A percentile compares a stretch with the other conserved stretches of the same genome.
Conservation (phyloP, 768 basidiomycete species). For the Xerocomus brunneocitrinus region DNA sequence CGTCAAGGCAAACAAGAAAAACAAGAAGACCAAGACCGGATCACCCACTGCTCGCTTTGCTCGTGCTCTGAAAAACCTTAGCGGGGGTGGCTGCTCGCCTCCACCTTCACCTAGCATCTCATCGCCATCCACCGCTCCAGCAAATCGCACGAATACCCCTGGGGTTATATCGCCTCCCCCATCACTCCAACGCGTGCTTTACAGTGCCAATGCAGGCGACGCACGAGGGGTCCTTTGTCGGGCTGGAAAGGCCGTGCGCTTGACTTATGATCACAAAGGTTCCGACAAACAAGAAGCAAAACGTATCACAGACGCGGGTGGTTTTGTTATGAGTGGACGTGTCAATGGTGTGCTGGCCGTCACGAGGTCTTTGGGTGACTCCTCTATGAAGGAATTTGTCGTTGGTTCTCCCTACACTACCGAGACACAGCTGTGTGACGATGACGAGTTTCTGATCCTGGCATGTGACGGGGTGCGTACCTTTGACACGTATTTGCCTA, state of each 20-base stretch:
- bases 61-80: constrained; percentile 51
- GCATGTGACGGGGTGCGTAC: constrained; percentile 93
- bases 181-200: constrained; percentile 69
- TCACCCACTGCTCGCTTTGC: constrained; percentile 47
- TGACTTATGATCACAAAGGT: constrained; percentile 99
- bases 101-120: constrained; percentile 10
- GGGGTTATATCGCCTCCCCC: constrained; percentile 41
- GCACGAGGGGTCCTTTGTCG: constrained; percentile 92
- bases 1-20: constrained; percentile 35
- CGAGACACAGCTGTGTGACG: constrained; percentile 86
- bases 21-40: constrained; percentile 38
- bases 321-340: constrained; percentile 97
- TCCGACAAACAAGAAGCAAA: constrained; percentile 96
- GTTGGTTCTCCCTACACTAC: constrained; percentile 98
- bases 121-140: constrained; percentile 12
- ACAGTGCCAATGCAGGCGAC: constrained; percentile 96
- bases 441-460: constrained; percentile 92
- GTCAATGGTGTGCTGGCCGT: constrained; percentile 98
- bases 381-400: constrained; percentile 99
- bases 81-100: constrained; percentile 29
- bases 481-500: background rate
- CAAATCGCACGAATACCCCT: constrained; percentile 30
- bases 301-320: constrained; percentile 95
- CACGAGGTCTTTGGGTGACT: constrained; percentile 92
- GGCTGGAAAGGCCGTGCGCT: constrained; percentile 80